Evolutionary conservation across 2,329 filamentous ascomycete genomes (phyloP).

Genomic region (Botrytis porri): DNA sequence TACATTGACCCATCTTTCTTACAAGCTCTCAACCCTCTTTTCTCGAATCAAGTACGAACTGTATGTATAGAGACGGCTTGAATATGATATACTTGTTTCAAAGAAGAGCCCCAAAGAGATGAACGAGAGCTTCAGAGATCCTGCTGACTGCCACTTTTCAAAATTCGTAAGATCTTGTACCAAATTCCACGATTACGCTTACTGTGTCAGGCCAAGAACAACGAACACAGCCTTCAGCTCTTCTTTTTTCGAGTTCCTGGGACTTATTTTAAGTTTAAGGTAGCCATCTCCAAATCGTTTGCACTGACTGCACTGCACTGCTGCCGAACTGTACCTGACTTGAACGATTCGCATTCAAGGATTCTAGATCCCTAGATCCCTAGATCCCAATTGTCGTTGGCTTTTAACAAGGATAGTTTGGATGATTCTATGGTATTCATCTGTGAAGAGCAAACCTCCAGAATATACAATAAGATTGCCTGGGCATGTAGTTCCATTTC

Average conservation of each 20-base stretch:
- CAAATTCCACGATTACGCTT: slow-evolving; percentile 11
- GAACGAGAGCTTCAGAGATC: background rate
- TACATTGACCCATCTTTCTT: slow-evolving; percentile 3
- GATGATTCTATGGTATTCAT: background rate
- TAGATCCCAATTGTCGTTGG: slow-evolving; percentile 17
- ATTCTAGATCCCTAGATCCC: slow-evolving; percentile 20
- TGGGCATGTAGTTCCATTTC: background rate
- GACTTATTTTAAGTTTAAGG: slow-evolving; percentile 6
- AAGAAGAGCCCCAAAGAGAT: background rate
- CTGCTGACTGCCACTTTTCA: background rate
- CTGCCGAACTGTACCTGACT: slow-evolving; percentile 19
- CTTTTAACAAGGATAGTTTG: slow-evolving; percentile 9
- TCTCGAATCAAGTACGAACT: background rate
- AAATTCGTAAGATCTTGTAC: slow-evolving; percentile 13
- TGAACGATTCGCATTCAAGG: slow-evolving; percentile 18
- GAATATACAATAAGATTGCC: background rate
- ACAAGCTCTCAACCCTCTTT: background rate
- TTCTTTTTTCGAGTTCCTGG: background rate
- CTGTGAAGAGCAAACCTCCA: background rate
- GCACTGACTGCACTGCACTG: slow-evolving; percentile 10
- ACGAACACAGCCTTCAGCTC: slow-evolving; percentile 17
- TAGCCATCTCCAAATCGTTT: background rate
- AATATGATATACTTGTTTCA: slow-evolving; percentile 3
- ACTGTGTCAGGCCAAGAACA: slow-evolving; percentile 17
- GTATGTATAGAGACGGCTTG: background rate